Conservation (phyloP, 768 basidiomycete genomes). For the Amyloporia xantha region DNA sequence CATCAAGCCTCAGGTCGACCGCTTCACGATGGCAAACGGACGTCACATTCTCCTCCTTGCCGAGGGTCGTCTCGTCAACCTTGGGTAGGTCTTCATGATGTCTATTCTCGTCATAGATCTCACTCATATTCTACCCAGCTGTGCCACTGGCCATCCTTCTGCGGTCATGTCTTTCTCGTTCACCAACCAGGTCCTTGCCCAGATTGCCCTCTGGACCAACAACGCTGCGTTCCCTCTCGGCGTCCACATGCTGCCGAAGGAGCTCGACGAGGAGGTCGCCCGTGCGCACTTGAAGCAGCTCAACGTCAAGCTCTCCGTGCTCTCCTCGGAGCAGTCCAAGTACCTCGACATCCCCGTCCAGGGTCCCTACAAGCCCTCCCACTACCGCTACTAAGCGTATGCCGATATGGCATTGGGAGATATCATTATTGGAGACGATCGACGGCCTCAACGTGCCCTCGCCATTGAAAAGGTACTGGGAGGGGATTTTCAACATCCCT, state of each 20-base stretch:
- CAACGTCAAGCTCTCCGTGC: constrained; percentile 87
- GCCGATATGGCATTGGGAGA: constrained; percentile 1
- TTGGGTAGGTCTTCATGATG: constrained; percentile 43
- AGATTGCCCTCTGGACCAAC: constrained; percentile 96
- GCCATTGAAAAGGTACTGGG: constrained; percentile 18
- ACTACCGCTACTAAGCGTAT: constrained; percentile 55
- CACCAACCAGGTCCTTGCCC: constrained; percentile 96
- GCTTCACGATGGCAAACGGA: constrained; percentile 87
- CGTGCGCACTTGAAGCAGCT: constrained; percentile 89
- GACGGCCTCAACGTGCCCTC: constrained; percentile 54
- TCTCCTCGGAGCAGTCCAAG: constrained; percentile 65
- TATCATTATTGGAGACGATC: constrained; percentile 7
- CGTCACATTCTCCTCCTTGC: constrained; percentile 97
- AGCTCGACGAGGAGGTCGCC: constrained; percentile 98
- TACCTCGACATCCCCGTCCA: constrained; percentile 88
- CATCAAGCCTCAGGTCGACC: constrained; percentile 99
- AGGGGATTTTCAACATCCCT: constrained; percentile 28
- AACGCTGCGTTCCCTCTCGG: constrained; percentile 91
- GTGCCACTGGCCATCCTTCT: constrained; percentile 97
- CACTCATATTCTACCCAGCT: constrained; percentile 34
- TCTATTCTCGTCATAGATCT: no score
- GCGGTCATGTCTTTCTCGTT: constrained; percentile 99
- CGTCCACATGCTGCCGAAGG: constrained; percentile 98
- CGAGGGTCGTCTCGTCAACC: constrained; percentile 97
- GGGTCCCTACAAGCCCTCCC: constrained; percentile 72